Conservation (phyloP, 2,329 filamentous ascomycete genomes). For the Westerdykella aurantiaca region DNA sequence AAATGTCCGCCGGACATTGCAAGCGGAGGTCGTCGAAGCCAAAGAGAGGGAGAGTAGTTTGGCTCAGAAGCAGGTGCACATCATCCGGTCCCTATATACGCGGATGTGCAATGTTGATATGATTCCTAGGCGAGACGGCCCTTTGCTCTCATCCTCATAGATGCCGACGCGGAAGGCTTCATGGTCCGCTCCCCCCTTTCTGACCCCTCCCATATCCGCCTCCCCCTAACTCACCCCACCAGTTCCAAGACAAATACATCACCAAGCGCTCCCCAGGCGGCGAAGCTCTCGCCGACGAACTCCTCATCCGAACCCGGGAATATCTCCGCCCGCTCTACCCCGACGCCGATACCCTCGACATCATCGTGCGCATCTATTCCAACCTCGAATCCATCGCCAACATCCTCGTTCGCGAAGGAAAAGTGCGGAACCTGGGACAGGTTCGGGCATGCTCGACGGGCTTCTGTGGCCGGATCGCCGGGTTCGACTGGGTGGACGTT, state of each 20-base stretch:
- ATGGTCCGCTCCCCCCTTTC: conserved; percentile 14
- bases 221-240: background rate
- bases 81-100: too few species aligned
- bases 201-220: background rate
- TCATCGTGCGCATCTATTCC: conserved; percentile 32
- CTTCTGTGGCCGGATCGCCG: conserved; percentile 33
- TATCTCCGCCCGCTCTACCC: conserved; percentile 29
- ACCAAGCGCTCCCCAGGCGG: conserved; percentile 33
- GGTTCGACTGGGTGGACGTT: conserved; percentile 34
- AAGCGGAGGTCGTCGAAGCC: conserved; percentile 29
- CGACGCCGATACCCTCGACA: conserved; percentile 32
- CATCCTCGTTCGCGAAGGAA: conserved; percentile 31
- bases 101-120: conserved; percentile 6
- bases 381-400: conserved; percentile 37
- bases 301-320: conserved; percentile 29
- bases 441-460: conserved; percentile 32
- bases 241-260: conserved; percentile 37
- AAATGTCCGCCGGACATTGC: conserved; percentile 33
- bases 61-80: conserved; percentile 24
- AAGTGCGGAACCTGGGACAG: conserved; percentile 32
- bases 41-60: conserved; percentile 27
- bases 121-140: conserved; percentile 25
- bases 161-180: conserved; percentile 35
- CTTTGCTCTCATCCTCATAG: conserved; percentile 34
- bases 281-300: conserved; percentile 31